phyloP scores from a whole-genome alignment of 2,329 filamentous ascomycete species.

The Nannizziopsis barbatae region DNA sequence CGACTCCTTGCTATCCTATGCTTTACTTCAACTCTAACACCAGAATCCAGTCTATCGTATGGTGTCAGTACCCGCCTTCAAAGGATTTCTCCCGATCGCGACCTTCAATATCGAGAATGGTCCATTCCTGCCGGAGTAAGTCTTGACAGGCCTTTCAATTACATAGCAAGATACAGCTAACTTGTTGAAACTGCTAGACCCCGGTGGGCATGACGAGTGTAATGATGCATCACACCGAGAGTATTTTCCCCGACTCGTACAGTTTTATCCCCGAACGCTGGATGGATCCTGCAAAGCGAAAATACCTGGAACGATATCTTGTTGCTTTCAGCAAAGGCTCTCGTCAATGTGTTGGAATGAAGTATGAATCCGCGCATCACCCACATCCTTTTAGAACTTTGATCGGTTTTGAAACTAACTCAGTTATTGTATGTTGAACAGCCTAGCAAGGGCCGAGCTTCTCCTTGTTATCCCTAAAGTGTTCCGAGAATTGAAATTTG shows the following conservation, averaged over 20 bases:
- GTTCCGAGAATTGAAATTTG: slow-evolving; percentile 17
- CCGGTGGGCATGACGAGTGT: slow-evolving; percentile 19
- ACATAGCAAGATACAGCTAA: not conserved
- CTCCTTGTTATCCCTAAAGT: slow-evolving; percentile 12
- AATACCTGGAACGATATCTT: slow-evolving; percentile 22
- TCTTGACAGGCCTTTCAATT: too few relatives aligned
- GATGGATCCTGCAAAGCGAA: slow-evolving; percentile 17
- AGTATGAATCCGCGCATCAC: slow-evolving; percentile 20
- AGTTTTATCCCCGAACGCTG: slow-evolving; percentile 24
- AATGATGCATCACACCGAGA: slow-evolving; percentile 19
- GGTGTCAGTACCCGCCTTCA: slow-evolving; percentile 23
- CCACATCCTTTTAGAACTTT: not conserved
- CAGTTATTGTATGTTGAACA: not conserved
- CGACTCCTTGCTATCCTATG: not conserved
- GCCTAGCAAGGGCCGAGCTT: slow-evolving; percentile 7
- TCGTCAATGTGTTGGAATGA: slow-evolving; percentile 37
- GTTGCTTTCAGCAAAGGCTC: slow-evolving; percentile 30
- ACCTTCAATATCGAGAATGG: slow-evolving; percentile 14
- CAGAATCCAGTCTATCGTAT: slow-evolving; percentile 21
- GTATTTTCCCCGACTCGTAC: slow-evolving; percentile 22
- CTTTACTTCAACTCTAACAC: not conserved
- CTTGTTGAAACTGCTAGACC: slow-evolving; percentile 10
- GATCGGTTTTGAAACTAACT: not conserved
- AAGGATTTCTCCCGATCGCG: slow-evolving; percentile 19
- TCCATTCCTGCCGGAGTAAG: slow-evolving; percentile 14